Base-by-base conservation (phyloP, 2,329 filamentous ascomycete species). In the Colletotrichum phormii region DNA sequence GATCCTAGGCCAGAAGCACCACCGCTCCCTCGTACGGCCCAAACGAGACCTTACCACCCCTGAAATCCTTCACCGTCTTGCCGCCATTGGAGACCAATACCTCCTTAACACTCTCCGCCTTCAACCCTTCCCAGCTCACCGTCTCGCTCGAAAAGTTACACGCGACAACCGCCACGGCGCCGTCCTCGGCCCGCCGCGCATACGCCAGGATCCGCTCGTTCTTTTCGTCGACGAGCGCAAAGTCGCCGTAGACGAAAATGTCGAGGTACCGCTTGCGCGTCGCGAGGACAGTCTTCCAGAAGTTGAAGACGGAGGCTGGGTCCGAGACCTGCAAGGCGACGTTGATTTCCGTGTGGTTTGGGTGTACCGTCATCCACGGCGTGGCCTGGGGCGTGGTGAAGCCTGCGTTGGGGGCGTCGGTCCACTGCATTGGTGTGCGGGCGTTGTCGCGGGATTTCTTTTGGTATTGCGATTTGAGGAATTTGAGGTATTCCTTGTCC, bases 361-460 rank as follows among this genome's bases (percentile, higher is more conserved):
- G 88, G 78, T 94, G 91, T 51, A 91, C 88, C 15, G 88, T 86
- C 89, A 95, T 94, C 93, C 93, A 95, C 2, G 92, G 91, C 66
- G 84, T 85, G 4, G 79, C 80, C 9, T 81, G 82, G 42, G 72
- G 33, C 1, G 83, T 83, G 0, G 91, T 91, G 82, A 95, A 95
- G 12, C 93, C 93, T 0, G 85, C 92, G 72, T 94, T 87, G 0
- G 82, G 77, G 1, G 81, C 83, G n/a, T 81, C 77, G 74, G 90
- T 86, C 93, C 93, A 95, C 78, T 94, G 92, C 81, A 95, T 91
- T 0, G 93, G 93, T 0, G 91, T 90, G 58, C 93, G 87, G 8
- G 89, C 90, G 79, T 95, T 93, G 80, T 95, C 93, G 26, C 93
- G 82, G 8, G 88, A 90, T 78, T 90, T 90, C 75, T 86, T 84